Conservation (phyloP, 257 asterid species). For the Apocynum venetum region DNA sequence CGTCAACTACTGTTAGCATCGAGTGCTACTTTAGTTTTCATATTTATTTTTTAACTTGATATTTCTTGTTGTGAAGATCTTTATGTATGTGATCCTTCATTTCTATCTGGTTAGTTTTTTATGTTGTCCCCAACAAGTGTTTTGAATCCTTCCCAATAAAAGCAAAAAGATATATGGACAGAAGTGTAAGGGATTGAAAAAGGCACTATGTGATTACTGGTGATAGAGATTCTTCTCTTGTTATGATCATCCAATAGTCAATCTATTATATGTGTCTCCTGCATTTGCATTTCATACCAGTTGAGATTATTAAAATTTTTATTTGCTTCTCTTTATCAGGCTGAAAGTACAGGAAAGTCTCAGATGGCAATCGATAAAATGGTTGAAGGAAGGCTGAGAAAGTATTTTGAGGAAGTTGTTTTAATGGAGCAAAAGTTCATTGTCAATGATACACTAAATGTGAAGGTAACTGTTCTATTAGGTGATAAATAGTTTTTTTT, state of each 20-base stretch:
- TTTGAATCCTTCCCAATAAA: not conserved
- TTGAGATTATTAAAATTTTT: not conserved
- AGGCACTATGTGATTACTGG: not conserved
- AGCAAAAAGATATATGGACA: not conserved
- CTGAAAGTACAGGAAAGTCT: constrained; percentile 85
- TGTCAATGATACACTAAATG: constrained; percentile 57
- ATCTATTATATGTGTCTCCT: not conserved
- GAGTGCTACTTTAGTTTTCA: not conserved
- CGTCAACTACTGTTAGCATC: not conserved
- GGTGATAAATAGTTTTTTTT: not conserved
- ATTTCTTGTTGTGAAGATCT: not conserved
- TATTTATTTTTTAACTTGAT: not conserved
- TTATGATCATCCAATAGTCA: not conserved
- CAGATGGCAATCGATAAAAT: constrained; percentile 84
- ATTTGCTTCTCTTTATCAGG: constrained; percentile 40
- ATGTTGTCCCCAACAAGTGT: not conserved
- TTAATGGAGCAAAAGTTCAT: constrained; percentile 94
- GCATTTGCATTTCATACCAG: not conserved
- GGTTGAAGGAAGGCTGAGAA: constrained; percentile 92
- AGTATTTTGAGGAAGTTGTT: constrained; percentile 91
- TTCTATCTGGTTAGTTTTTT: not conserved
- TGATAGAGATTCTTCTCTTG: not conserved
- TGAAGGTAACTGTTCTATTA: constrained; percentile 13
- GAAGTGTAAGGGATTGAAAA: not conserved
- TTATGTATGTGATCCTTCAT: not conserved